Base-by-base conservation (phyloP, 805 yeast species). In the Blastobotrys robertii region DNA sequence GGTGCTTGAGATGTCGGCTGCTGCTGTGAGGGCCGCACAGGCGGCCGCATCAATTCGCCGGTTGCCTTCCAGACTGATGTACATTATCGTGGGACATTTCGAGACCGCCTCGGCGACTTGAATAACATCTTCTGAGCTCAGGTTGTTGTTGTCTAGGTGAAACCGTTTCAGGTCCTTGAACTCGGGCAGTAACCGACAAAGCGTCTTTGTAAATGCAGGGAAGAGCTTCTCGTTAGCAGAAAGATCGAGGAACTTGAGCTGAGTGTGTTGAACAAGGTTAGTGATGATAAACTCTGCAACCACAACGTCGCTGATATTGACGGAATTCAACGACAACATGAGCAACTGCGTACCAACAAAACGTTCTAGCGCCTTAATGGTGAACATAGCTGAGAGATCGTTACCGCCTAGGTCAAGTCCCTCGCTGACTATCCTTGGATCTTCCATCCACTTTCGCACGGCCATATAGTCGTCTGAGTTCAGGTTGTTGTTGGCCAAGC, bases 361-460 rank as follows among this genome's bases (percentile, higher is more conserved):
- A 9, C 38, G 32, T 9, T 42, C 37, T 13, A 44, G 44, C 2
- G 50, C 42, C 5, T 44, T 15, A 6, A 19, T 19, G 30, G 15
- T 34, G 11, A 34, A 38, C 16, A 34, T 34, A 7, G 13, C 50
- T 46, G 52, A 46, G 44, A 59, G 62, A 57, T 84, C 88, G 57
- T 88, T 88, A 55, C 81, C 88, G 2, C 94, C 94, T 14, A 88
- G 54, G 65, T 87, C 96, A 4, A 88, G 60, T 3, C 96, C 96
- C 49, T 77, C 57, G 4, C 79, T 71, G 22, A 55, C 64, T 52
- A 64, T 54, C 59, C 61, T 60, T 47, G 58, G 58, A 8, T 37
- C n/a, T 40, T 65, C 54, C 43, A 82, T 59, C 87, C 90, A 85
- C 38, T 73, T 62, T 5, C 75, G 69, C 16, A 84, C 46, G 15